phyloP scores from a whole-genome alignment of 805 yeast species.

The Metschnikowia colocasiae region DNA sequence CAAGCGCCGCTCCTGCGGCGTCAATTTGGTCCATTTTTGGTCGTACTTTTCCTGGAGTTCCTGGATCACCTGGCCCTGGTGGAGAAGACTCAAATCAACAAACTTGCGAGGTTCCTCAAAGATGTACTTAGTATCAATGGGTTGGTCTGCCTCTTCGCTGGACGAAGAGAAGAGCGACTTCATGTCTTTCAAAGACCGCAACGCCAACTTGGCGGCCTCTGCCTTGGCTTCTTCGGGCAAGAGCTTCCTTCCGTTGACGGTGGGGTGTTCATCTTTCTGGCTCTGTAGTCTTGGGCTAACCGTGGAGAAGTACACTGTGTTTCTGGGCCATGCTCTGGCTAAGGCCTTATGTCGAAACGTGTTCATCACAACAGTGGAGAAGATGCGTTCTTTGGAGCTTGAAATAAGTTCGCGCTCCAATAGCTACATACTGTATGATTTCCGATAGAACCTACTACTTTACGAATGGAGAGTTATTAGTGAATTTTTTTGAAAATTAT shows the following conservation, averaged over 20 bases:
- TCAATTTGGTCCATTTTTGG: conserved; percentile 53
- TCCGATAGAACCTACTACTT: neutral
- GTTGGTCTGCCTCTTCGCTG: conserved; percentile 42
- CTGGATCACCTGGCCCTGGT: conserved; percentile 54
- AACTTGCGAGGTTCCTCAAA: conserved; percentile 35
- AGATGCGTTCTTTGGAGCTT: neutral
- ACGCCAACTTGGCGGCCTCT: conserved; percentile 39
- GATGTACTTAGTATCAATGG: conserved; percentile 45
- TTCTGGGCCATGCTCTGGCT: neutral
- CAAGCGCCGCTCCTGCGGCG: conserved; percentile 49
- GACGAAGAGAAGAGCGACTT: conserved; percentile 37
- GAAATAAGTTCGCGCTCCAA: neutral
- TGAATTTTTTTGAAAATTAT: no score
- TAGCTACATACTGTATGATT: neutral
- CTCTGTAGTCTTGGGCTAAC: neutral
- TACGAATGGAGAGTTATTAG: no score
- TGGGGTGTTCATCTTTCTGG: conserved; percentile 1
- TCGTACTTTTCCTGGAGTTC: conserved; percentile 50
- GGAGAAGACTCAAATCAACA: conserved; percentile 39
- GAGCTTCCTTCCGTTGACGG: conserved; percentile 12
- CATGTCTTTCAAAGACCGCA: conserved; percentile 39
- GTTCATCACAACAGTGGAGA: neutral
- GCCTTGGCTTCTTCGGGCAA: conserved; percentile 18
- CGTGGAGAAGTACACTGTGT: neutral
- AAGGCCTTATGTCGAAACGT: neutral